phyloP scores from a whole-genome alignment of 2,329 filamentous ascomycete species.

The Paecilomyces sp. region DNA sequence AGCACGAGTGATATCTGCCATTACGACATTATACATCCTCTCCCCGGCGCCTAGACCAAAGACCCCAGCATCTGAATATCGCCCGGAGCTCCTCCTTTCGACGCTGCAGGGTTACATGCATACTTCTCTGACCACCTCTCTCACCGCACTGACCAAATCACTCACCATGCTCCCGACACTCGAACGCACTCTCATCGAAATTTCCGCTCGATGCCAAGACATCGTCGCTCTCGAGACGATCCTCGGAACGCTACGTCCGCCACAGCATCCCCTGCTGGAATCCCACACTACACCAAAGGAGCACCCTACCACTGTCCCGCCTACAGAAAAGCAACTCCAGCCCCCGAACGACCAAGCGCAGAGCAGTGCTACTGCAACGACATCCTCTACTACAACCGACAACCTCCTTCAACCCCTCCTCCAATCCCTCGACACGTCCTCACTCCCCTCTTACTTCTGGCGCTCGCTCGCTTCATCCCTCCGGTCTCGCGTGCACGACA shows the following conservation, averaged over 20 bases:
- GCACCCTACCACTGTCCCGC: slow-evolving; percentile 61
- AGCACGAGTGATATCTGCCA: slow-evolving; percentile 63
- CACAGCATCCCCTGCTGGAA: slow-evolving; percentile 58
- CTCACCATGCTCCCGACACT: slow-evolving; percentile 74
- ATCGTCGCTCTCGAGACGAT: slow-evolving; percentile 80
- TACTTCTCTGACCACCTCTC: slow-evolving; percentile 69
- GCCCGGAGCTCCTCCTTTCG: slow-evolving; percentile 65
- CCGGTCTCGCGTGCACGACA: slow-evolving; percentile 71
- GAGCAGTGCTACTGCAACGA: slow-evolving; percentile 25
- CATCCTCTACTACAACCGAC: slow-evolving; percentile 4
- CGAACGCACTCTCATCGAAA: slow-evolving; percentile 73
- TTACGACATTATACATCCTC: slow-evolving; percentile 72
- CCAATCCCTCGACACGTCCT: slow-evolving; percentile 74
- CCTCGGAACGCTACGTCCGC: slow-evolving; percentile 60
- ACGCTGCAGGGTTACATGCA: slow-evolving; percentile 77
- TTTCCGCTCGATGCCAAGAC: slow-evolving; percentile 80
- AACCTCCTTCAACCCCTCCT: slow-evolving; percentile 68
- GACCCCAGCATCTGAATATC: slow-evolving; percentile 41
- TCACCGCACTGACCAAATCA: slow-evolving; percentile 66
- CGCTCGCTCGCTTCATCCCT: slow-evolving; percentile 74
- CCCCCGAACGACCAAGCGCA: slow-evolving; percentile 22
- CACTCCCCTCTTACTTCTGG: slow-evolving; percentile 89
- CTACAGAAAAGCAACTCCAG: slow-evolving; percentile 37
- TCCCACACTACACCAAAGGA: slow-evolving; percentile 70
- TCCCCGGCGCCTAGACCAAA: slow-evolving; percentile 57